Evolutionary conservation across 306 rosid genomes (phyloP), one percentile per base, ranked within the genome.

Genomic region (Fragaria vesca): DNA sequence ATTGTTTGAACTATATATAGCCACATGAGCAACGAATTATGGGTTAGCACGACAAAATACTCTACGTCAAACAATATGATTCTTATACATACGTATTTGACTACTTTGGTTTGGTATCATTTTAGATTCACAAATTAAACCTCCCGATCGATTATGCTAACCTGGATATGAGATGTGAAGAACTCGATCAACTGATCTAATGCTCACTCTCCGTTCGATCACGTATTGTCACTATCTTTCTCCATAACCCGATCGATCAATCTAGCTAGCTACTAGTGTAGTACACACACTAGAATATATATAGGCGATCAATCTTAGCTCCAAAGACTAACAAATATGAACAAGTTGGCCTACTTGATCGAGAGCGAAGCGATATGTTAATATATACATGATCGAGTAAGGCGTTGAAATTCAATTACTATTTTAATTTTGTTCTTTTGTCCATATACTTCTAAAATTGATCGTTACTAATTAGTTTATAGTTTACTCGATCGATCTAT

Each of bases 321-420:
- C 61, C 26, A 55, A n/a, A n/a, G 28, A 7, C 28, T 20, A 4
- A 21, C 3, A 11, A 26, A 60, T 28, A 26, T 43, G 65, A 21
- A 26, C 69, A 58, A 42, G 55, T 74, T 38, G 77, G 24, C 40
- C 77, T 55, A 73, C 18, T 73, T 73, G 65, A 30, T 30, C 32
- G 34, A 34, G 12, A 58, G 12, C 7, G 34, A 7, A 54, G 46
- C 5, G 42, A 73, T 38, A 58, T 36, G 46, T 34, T 73, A 55
- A 12, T 52, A 17, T 48, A 12, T 52, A 52, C 0, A 6, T 15
- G 12, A 55, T n/a, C 62, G 12, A 55, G 10, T 55, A 5, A 28
- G 38, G 4, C 66, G 20, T 61, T 28, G 38, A 28, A 60, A 61
- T 12, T 61, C 5, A 61, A 26, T 20, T 57, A 57, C 67, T 26